Base-by-base conservation (phyloP, 2,329 filamentous ascomycete species). In the Pseudocercospora vitis region DNA sequence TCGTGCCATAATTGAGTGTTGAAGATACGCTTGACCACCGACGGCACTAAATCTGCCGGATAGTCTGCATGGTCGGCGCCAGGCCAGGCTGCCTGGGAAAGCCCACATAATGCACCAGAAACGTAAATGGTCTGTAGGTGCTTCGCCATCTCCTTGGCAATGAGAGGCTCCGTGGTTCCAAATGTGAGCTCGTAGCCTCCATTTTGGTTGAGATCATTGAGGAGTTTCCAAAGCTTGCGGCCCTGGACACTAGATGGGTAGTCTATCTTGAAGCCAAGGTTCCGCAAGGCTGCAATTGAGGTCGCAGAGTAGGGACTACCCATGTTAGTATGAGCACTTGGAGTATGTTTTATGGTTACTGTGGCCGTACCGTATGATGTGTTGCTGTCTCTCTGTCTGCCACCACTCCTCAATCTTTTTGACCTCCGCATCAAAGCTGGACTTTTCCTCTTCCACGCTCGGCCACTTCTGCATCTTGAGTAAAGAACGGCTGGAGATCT, bases 121-220 rank as follows among this genome's bases (percentile, higher is more conserved):
- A 54, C 52, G 19, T 54, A 54, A 6, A 54, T 49, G 3, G 52
- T 54, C 31, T 54, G 46, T 16, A 53, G 21, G 29, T 47, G 31
- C 40, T 54, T 54, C 7, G 52, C 47, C 52, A 54, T 54, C 24
- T 50, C 52, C 18, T 54, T 54, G n/a, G 47, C 52, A 23, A 54
- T 54, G 7, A 54, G 47, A 26, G 52, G 52, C 28, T 54, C 52
- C 2, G 52, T 54, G 9, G 52, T 54, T 4, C 52, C 52, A 32
- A 54, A 54, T 1, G 52, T 54, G 47, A 54, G 46, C 52, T 54
- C 52, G 16, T 54, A 54, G 2, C 46, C 29, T 3, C 47, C 39
- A 50, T 54, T 54, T 32, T 54, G 46, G 29, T 50, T 54, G 47
- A 50, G 52, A 14, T 54, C 52, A 18, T 54, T 54, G 7, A 54